Conservation (phyloP, 2,329 filamentous ascomycete genomes). For the Xylaria sp. region DNA sequence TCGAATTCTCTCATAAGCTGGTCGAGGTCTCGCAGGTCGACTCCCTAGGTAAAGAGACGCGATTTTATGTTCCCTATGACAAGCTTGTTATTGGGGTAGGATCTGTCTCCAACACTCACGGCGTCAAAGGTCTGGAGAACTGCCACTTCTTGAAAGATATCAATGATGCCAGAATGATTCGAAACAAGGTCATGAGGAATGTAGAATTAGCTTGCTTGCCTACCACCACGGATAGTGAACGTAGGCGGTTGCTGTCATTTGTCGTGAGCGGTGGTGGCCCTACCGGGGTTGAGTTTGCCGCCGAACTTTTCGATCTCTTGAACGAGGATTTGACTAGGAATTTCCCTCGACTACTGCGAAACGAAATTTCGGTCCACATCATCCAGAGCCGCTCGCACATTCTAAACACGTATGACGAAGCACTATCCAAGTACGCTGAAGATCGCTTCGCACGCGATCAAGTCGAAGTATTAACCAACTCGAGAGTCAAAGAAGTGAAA, state of each 20-base stretch:
- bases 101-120: conserved; percentile 92
- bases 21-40: conserved; percentile 85
- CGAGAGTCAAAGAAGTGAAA: conserved; percentile 89
- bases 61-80: conserved; percentile 97
- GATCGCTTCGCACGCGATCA: conserved; percentile 90
- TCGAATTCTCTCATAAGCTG: conserved; percentile 91
- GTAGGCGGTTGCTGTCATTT: conserved; percentile 88
- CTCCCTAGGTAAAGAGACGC: conserved; percentile 74
- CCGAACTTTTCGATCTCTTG: conserved; percentile 93
- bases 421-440: conserved; percentile 91
- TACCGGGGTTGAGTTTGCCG: conserved; percentile 97
- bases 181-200: conserved; percentile 88
- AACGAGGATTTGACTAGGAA: conserved; percentile 89
- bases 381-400: conserved; percentile 97
- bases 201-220: conserved; percentile 93
- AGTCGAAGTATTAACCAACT: conserved; percentile 91
- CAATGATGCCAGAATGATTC: conserved; percentile 87
- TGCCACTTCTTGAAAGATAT: conserved; percentile 97
- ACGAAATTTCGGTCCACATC: conserved; percentile 96
- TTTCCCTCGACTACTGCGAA: conserved; percentile 91
- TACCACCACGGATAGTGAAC: conserved; percentile 88
- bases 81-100: conserved; percentile 94
- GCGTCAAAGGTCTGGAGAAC: conserved; percentile 92
- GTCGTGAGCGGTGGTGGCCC: conserved; percentile 96
- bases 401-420: conserved; percentile 97